Base-by-base conservation (phyloP, 169 alveolate species). In the Neospora caninum region DNA sequence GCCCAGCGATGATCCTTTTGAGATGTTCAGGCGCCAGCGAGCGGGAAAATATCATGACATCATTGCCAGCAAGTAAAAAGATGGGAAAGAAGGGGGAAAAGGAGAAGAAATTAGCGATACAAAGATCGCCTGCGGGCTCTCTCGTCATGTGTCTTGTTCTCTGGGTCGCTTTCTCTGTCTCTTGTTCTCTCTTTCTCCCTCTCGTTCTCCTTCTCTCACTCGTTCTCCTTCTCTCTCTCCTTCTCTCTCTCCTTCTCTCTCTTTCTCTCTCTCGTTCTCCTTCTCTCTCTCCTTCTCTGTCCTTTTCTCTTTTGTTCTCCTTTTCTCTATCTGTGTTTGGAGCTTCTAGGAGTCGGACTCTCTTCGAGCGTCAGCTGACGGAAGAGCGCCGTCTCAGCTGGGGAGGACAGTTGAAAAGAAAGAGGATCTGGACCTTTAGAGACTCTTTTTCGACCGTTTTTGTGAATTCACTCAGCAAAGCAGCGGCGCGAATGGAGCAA, bases 1-100 rank as follows among this genome's bases (percentile, higher is more conserved):
- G 69, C 69, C 89, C 54, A 82, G 39, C 34, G 89, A 82, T 67
- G 89, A 82, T 82, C 89, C 89, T 38, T 82, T 82, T 49, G 89
- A 82, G 27, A 39, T 82, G 41, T 82, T 42, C 25, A 4, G 89
- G 25, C 54, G 89, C 41, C 89, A 82, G 64, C 2, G 89, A 29
- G 89, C 89, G 6, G 89, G 89, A 36, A 82, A 82, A 34, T 82
- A 82, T 31, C 89, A 82, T 31, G 89, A 82, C 64, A 43, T 82
- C 69, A 82, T 82, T 41, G 89, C 89, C 18, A 82, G 38, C 53
- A 82, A 43, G 89, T 82, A 41, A 42, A 34, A 25, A 80, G 34
- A 31, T 29, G 39, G 39, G 18, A 69, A 18, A 34, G 13, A 18
- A 9, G 16, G 4, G 82, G 39, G 18, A 29, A 69, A 9, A 9